phyloP scores from a whole-genome alignment of 768 basidiomycete genomes.

The Xerocomellus dryophilus region DNA sequence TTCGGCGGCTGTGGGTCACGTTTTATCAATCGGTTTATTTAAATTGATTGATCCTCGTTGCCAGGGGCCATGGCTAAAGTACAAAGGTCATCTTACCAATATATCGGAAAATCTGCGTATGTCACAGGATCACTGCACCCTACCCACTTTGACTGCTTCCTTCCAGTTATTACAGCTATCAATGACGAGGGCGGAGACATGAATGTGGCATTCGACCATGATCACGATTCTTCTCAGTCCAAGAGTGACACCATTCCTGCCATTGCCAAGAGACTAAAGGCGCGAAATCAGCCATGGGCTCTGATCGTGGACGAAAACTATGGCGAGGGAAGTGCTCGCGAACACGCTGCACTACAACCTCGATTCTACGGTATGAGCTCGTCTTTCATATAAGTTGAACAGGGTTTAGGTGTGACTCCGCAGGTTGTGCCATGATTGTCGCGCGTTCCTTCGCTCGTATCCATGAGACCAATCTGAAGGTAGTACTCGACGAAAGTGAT shows the following conservation, averaged over 20 bases:
- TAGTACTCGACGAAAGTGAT: constrained; percentile 27
- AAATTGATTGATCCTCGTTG: constrained; percentile 3
- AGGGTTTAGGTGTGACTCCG: background rate
- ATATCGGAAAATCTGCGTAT: constrained; percentile 92
- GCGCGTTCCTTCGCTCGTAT: constrained; percentile 96
- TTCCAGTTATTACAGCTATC: constrained; percentile 83
- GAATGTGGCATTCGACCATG: constrained; percentile 85
- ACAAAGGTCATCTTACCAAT: constrained; percentile 94
- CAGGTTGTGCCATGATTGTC: constrained; percentile 83
- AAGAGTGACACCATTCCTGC: constrained; percentile 81
- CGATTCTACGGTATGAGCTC: constrained; percentile 73
- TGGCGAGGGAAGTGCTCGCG: constrained; percentile 95
- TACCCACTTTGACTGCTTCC: background rate
- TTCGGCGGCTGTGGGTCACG: constrained; percentile 77
- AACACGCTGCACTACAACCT: constrained; percentile 96
- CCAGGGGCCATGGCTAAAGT: constrained; percentile 97
- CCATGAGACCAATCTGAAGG: constrained; percentile 96
- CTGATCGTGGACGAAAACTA: constrained; percentile 95
- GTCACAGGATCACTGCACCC: constrained; percentile 29
- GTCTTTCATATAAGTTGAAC: background rate
- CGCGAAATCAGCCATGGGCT: constrained; percentile 84
- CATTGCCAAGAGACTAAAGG: constrained; percentile 86
- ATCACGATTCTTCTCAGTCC: constrained; percentile 42
- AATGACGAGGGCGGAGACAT: constrained; percentile 95
- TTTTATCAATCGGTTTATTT: background rate